Conservation (phyloP, 2,329 filamentous ascomycete genomes). For the Calonectria pseudoreteaudii region DNA sequence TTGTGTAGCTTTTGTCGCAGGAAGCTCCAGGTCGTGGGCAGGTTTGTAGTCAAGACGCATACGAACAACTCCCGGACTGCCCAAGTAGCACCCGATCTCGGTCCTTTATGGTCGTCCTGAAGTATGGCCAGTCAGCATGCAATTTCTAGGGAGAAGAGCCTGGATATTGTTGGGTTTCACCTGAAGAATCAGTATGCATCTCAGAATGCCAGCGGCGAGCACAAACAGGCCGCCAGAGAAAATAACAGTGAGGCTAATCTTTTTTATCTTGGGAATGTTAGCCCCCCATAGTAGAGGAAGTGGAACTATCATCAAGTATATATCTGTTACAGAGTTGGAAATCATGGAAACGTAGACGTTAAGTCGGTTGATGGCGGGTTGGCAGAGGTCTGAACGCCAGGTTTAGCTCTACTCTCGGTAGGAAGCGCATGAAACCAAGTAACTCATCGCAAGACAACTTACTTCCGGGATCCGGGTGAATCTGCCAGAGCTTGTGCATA, state of each 20-base stretch:
- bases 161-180: not conserved
- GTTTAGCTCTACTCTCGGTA: not conserved
- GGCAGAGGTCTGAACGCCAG: not conserved
- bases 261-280: not conserved
- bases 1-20: not conserved
- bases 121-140: not conserved
- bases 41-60: not conserved
- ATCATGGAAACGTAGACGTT: not conserved
- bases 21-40: not conserved
- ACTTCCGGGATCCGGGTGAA: conserved; percentile 16
- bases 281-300: not conserved
- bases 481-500: conserved; percentile 12
- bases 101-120: not conserved
- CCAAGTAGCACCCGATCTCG: not conserved
- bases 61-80: not conserved
- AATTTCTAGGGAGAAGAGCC: not conserved
- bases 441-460: not conserved
- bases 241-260: not conserved
- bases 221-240: conserved; percentile 10
- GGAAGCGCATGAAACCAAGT: no score
- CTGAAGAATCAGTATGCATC: not conserved
- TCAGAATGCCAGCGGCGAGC: not conserved
- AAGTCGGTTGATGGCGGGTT: conserved; percentile 7
- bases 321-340: not conserved
- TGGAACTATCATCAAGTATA: not conserved